phyloP scores from a whole-genome alignment of 805 yeast species.

The Hanseniaspora jakobsenii region DNA sequence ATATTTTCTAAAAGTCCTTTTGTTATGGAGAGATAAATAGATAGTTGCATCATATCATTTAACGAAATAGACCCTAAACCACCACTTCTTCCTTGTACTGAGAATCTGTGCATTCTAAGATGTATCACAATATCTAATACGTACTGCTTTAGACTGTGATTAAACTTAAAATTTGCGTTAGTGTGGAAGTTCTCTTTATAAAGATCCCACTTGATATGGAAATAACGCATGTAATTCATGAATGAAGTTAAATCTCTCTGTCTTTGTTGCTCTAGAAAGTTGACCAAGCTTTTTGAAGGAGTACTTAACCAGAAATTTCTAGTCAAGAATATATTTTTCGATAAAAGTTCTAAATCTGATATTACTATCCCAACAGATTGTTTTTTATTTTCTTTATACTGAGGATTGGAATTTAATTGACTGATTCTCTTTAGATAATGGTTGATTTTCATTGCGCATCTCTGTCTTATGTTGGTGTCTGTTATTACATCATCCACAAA shows the following conservation, averaged over 20 bases:
- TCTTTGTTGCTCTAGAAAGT: not conserved
- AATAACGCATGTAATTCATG: not conserved
- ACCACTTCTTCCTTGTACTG: conserved; percentile 30
- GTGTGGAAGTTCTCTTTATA: not conserved
- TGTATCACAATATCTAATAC: conserved; percentile 48
- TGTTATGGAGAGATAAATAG: conserved; percentile 33
- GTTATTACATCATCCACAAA: conserved; percentile 5
- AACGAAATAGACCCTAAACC: conserved; percentile 42
- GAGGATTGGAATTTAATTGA: conserved; percentile 5
- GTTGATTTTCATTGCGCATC: conserved; percentile 12
- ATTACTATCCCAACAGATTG: conserved; percentile 9
- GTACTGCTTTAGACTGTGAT: conserved; percentile 41
- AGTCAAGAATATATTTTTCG: conserved; percentile 6
- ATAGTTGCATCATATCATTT: conserved; percentile 33
- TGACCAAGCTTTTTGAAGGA: not conserved
- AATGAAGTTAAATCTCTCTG: not conserved
- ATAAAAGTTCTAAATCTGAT: conserved; percentile 8
- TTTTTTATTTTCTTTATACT: not conserved
- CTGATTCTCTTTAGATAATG: conserved; percentile 5
- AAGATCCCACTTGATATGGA: not conserved
- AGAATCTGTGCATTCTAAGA: conserved; percentile 44
- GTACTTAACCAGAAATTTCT: conserved; percentile 14
- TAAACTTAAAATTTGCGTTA: conserved; percentile 20
- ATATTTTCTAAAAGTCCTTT: not conserved
- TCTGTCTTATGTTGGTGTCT: conserved; percentile 8